Evolutionary conservation across 2,329 filamentous ascomycete genomes (phyloP).

Genomic region (Chaetomiaceae sp.): DNA sequence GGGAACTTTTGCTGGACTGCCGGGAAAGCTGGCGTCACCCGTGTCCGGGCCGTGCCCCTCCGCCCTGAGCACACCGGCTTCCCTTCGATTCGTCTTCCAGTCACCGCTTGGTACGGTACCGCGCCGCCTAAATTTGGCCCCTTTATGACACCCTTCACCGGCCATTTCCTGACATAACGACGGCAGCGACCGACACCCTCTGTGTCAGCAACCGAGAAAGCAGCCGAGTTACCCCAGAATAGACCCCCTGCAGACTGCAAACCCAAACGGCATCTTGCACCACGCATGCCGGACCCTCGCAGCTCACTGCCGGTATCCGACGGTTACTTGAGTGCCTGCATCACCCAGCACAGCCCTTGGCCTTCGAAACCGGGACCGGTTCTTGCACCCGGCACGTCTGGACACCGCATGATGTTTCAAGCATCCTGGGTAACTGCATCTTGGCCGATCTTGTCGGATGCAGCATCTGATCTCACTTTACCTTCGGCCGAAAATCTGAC

Average conservation of each 20-base stretch:
- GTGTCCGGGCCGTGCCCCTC: background rate
- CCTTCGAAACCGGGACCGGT: background rate
- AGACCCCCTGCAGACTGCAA: no score
- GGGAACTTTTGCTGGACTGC: background rate
- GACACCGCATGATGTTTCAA: background rate
- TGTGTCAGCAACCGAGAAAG: no score
- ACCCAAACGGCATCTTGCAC: background rate
- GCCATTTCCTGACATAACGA: background rate
- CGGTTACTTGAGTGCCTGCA: background rate
- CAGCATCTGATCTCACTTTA: slow-evolving; percentile 7
- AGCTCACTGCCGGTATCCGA: background rate
- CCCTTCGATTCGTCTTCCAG: background rate
- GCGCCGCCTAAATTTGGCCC: background rate
- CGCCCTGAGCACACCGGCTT: background rate
- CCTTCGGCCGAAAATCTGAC: background rate
- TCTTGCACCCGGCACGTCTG: background rate
- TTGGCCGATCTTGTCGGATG: no score
- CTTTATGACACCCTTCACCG: background rate
- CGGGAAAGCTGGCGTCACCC: background rate
- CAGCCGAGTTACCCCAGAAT: no score
- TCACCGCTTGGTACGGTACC: background rate
- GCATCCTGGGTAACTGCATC: background rate
- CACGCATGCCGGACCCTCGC: background rate
- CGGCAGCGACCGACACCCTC: background rate
- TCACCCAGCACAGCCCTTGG: background rate